Conservation (phyloP, 208 protist genomes). For the Trypanosoma brucei region DNA sequence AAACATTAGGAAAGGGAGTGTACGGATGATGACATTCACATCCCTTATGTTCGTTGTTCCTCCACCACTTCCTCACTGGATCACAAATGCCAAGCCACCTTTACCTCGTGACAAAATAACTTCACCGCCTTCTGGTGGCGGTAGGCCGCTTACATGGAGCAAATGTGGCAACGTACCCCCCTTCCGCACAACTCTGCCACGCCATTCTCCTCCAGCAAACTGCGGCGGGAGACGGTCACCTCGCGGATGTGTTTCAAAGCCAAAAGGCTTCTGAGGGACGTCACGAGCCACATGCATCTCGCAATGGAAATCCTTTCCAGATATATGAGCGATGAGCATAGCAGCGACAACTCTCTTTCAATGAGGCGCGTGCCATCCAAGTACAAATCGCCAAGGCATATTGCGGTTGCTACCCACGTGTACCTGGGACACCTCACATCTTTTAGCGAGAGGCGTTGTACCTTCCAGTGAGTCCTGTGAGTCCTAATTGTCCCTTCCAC, state of each 20-base stretch:
- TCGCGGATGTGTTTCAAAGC: constrained; percentile 16
- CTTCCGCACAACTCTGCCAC: constrained; percentile 1
- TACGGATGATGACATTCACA: too few species aligned
- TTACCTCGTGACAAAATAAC: too few species aligned
- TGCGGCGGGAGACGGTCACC: constrained; percentile 9
- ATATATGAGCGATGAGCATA: constrained; percentile 20
- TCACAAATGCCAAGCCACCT: too few species aligned
- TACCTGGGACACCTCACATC: constrained; percentile 2
- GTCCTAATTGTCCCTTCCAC: not conserved
- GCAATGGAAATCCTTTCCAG: constrained; percentile 30
- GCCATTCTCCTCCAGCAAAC: constrained; percentile 11
- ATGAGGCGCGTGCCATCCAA: constrained; percentile 44
- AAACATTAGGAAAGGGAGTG: too few species aligned
- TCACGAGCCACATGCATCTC: constrained; percentile 31
- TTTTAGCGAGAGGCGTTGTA: constrained; percentile 16
- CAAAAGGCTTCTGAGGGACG: constrained; percentile 30
- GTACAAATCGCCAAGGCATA: constrained; percentile 23
- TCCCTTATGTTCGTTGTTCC: too few species aligned
- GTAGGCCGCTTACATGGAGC: too few species aligned
- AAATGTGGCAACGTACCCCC: constrained; percentile 6
- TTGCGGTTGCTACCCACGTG: constrained; percentile 33
- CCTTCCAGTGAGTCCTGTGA: constrained; percentile 21
- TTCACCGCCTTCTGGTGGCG: too few species aligned
- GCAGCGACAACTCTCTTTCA: constrained; percentile 21
- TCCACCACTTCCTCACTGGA: too few species aligned